These are phyloP conservation scores for Prunus yedoensis DNA, from an alignment of 331 rosid species.

Conservation along the genomic window DNA sequence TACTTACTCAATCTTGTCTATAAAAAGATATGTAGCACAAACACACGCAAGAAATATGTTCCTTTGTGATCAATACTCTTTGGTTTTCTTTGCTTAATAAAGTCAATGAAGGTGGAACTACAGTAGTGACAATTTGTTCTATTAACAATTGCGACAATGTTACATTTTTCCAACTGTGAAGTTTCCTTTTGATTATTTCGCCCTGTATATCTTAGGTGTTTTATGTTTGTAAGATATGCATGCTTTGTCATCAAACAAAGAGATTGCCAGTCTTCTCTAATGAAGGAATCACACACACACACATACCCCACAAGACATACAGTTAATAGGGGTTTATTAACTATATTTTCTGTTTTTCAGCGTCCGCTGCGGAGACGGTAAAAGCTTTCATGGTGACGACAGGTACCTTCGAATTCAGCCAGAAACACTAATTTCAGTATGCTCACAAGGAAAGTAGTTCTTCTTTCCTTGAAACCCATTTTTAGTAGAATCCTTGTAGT, in stretches of 20 bases:
- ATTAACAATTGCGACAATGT: neutral
- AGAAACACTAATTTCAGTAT: constrained; percentile 10
- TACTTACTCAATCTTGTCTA: neutral
- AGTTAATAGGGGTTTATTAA: neutral
- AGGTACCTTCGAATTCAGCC: constrained; percentile 18
- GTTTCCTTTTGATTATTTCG: too few relatives aligned
- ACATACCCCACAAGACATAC: neutral
- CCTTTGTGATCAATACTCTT: neutral
- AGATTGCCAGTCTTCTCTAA: neutral
- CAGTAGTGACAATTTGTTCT: neutral
- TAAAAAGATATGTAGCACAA: neutral
- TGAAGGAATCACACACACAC: neutral
- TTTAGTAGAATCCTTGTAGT: constrained; percentile 4
- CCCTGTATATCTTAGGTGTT: neutral
- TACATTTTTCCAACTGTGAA: too few relatives aligned
- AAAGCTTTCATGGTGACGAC: constrained; percentile 5
- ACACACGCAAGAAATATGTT: neutral
- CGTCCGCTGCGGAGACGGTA: constrained; percentile 62
- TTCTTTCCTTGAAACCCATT: constrained; percentile 13
- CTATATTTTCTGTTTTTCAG: constrained; percentile 44
- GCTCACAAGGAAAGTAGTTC: constrained; percentile 27
- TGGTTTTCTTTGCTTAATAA: neutral
- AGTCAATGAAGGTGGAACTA: neutral
- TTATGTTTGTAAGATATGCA: neutral
- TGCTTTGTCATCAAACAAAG: neutral